Conservation (phyloP, 1,284 basidiomycete genomes). For the Pholiota adiposa region DNA sequence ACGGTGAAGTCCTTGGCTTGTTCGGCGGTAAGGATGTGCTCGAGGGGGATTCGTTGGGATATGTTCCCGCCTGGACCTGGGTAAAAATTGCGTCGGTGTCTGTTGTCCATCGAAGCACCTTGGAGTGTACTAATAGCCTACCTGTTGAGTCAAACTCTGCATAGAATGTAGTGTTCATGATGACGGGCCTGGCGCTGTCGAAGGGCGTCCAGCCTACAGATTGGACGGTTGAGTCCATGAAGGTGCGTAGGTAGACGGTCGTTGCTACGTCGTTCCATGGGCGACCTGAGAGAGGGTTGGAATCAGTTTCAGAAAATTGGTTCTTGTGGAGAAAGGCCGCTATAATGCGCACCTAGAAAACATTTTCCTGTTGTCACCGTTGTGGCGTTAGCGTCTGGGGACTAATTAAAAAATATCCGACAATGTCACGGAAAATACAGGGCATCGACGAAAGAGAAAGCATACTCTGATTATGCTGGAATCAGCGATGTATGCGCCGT, state of each 20-base stretch:
- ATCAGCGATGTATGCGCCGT: conserved; percentile 64
- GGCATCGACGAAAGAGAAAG: conserved; percentile 8
- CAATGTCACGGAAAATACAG: neutral
- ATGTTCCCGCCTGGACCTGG: conserved; percentile 61
- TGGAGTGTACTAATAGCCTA: conserved; percentile 21
- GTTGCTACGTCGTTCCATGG: conserved; percentile 68
- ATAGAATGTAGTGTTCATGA: conserved; percentile 61
- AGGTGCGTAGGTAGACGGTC: conserved; percentile 55
- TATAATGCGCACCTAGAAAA: conserved; percentile 47
- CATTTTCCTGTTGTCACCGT: conserved; percentile 49
- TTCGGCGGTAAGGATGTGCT: conserved; percentile 47
- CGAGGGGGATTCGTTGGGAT: conserved; percentile 46
- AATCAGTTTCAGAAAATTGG: neutral
- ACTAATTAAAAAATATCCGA: conserved; percentile 37
- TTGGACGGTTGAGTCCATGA: conserved; percentile 63
- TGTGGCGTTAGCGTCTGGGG: conserved; percentile 60
- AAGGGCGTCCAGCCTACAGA: conserved; percentile 59
- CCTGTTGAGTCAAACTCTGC: conserved; percentile 63
- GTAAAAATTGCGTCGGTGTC: neutral
- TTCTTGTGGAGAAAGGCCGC: neutral
- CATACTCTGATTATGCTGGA: conserved; percentile 62
- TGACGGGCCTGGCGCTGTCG: conserved; percentile 46
- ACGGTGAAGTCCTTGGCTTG: conserved; percentile 50
- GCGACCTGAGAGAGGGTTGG: conserved; percentile 44
- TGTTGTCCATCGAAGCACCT: neutral